phyloP scores from a whole-genome alignment of 441 rosid genomes.

The Erodium moschatum region DNA sequence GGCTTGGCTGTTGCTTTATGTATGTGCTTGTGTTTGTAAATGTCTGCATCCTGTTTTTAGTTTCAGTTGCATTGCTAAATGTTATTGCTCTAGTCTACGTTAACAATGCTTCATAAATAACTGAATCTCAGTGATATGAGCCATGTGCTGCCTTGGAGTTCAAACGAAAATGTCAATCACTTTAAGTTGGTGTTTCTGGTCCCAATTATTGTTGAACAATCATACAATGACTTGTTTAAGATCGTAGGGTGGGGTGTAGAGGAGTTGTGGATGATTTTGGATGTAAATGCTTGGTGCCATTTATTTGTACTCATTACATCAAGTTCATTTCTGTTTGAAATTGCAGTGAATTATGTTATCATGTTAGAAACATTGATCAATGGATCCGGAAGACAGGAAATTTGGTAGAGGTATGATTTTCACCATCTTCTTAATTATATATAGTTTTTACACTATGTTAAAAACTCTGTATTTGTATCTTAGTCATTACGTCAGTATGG shows the following conservation, averaged over 20 bases:
- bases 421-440: not conserved
- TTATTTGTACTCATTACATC: no score
- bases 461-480: no score
- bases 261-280: no score
- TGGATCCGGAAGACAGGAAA: not conserved
- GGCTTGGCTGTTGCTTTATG: not conserved
- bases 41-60: no score
- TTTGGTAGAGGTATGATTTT: not conserved
- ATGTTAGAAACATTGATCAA: not conserved
- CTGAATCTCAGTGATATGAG: not conserved
- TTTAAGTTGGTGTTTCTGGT: not conserved
- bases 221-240: not conserved
- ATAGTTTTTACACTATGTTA: no score
- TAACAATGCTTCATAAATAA: not conserved
- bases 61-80: not conserved
- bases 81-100: not conserved
- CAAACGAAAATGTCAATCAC: not conserved
- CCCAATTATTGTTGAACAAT: no score
- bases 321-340: not conserved
- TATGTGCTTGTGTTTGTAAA: no score
- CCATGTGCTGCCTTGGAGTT: not conserved
- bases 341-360: not conserved
- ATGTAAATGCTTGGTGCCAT: no score
- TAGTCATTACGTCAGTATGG: no score
- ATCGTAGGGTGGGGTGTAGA: no score